Conservation (phyloP, 176 grass and related monocot species). For the Phyllostachys edulis region DNA sequence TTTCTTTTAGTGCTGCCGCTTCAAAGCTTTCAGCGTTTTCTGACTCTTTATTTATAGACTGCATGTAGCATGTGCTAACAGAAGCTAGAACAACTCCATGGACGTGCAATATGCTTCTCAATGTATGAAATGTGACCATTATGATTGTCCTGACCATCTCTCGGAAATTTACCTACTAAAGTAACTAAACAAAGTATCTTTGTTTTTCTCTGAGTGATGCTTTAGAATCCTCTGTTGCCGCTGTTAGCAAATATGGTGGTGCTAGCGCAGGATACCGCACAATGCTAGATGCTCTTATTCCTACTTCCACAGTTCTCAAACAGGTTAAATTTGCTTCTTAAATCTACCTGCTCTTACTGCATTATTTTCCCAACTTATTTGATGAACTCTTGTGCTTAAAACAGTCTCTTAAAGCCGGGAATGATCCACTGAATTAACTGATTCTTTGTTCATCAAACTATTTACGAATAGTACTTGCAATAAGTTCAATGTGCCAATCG, state of each 20-base stretch:
- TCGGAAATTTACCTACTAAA: conserved; percentile 28
- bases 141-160: not conserved
- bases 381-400: too few relatives aligned
- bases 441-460: too few relatives aligned
- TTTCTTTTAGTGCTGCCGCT: too few relatives aligned
- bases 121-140: conserved; percentile 55
- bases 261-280: conserved; percentile 84
- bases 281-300: conserved; percentile 98
- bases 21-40: too few relatives aligned
- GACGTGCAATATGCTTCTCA: too few relatives aligned
- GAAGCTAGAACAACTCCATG: too few relatives aligned
- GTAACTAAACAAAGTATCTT: not conserved
- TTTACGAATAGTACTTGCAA: too few relatives aligned
- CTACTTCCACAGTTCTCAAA: conserved; percentile 70
- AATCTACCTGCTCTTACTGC: conserved; percentile 13
- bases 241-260: conserved; percentile 97
- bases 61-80: too few relatives aligned
- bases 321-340: conserved; percentile 42
- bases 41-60: too few relatives aligned
- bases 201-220: conserved; percentile 69
- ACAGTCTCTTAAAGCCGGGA: conserved; percentile 71
- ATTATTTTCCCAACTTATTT: conserved; percentile 8
- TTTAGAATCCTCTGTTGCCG: conserved; percentile 71
- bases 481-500: too few relatives aligned
- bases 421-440: too few relatives aligned